Evolutionary conservation across 129 eudicot species (phyloP).

Genomic region (Heracleum sosnowskyi): DNA sequence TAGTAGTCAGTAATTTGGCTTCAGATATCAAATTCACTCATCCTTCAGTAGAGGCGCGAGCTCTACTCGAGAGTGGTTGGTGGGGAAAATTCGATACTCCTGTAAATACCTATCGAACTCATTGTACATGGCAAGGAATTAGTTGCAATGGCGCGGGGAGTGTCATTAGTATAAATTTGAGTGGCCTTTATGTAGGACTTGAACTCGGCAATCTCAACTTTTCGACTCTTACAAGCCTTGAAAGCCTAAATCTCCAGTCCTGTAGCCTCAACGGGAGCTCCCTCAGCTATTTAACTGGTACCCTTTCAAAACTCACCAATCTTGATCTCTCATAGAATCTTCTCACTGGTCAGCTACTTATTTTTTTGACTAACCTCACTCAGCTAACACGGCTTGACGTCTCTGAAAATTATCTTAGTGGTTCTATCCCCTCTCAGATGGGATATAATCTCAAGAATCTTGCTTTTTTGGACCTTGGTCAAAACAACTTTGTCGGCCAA

Average conservation of each 20-base stretch:
- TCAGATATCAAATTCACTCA: not conserved
- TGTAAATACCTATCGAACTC: not conserved
- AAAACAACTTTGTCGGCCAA: not conserved
- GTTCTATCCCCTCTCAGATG: not conserved
- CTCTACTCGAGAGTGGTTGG: not conserved
- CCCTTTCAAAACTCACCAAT: not conserved
- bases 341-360: not conserved
- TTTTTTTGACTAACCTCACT: not conserved
- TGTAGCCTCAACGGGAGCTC: not conserved
- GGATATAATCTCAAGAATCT: not conserved
- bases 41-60: conserved; percentile 1
- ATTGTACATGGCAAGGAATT: not conserved
- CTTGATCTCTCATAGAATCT: not conserved
- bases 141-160: not conserved
- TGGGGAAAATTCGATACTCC: not conserved
- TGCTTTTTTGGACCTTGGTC: not conserved
- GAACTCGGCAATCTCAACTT: not conserved
- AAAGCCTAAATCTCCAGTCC: not conserved
- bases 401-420: not conserved
- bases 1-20: not conserved
- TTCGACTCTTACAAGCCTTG: not conserved
- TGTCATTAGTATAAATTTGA: not conserved
- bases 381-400: not conserved
- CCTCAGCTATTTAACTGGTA: not conserved
- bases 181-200: not conserved